Conservation (phyloP, 805 yeast genomes). For the Yamadazyma sp. region DNA sequence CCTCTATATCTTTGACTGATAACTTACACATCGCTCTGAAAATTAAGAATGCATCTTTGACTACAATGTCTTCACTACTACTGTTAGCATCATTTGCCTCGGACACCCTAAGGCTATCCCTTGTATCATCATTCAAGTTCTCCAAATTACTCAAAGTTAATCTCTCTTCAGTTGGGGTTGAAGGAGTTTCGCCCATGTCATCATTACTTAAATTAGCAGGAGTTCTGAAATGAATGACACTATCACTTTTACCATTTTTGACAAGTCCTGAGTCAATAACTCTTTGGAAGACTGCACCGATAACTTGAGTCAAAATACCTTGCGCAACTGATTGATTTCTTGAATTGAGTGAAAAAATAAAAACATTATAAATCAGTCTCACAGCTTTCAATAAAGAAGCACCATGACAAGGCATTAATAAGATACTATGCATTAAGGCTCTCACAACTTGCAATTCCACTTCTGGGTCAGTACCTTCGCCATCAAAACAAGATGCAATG, state of each 20-base stretch:
- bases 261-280: constrained; percentile 42
- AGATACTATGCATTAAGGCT: constrained; percentile 84
- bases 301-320: constrained; percentile 89
- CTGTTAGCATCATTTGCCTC: constrained; percentile 43
- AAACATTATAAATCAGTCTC: constrained; percentile 89
- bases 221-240: constrained; percentile 19
- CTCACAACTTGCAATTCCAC: constrained; percentile 91
- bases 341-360: constrained; percentile 76
- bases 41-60: constrained; percentile 88
- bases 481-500: constrained; percentile 80
- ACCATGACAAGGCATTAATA: constrained; percentile 87
- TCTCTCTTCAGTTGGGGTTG: constrained; percentile 21
- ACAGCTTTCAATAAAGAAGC: constrained; percentile 84
- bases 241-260: constrained; percentile 19
- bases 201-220: constrained; percentile 23
- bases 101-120: constrained; percentile 51
- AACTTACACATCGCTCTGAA: constrained; percentile 94
- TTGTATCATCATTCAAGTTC: constrained; percentile 45
- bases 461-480: constrained; percentile 86
- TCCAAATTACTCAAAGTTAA: constrained; percentile 63
- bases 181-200: constrained; percentile 14
- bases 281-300: constrained; percentile 79
- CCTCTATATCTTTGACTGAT: constrained; percentile 79
- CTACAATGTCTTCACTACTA: constrained; percentile 63
- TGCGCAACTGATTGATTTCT: constrained; percentile 92